phyloP scores from a whole-genome alignment of 2,329 filamentous ascomycete species.

The Colletotrichum orchidophilum region DNA sequence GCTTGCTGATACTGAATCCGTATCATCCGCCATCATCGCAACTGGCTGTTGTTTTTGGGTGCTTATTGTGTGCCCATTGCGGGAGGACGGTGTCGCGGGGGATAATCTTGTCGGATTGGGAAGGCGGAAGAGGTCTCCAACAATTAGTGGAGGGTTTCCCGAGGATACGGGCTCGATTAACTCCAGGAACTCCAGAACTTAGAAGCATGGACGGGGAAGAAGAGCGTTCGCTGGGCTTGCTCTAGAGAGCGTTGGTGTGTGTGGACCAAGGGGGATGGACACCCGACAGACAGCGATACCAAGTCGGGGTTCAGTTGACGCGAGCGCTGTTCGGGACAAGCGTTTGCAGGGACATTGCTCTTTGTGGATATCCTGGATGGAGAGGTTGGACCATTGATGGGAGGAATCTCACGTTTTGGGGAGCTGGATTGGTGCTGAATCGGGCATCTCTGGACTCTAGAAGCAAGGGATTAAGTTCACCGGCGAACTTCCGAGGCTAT shows the following conservation, averaged over 20 bases:
- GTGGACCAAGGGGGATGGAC: neutral
- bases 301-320: neutral
- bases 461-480: neutral
- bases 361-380: neutral
- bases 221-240: neutral
- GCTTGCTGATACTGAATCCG: conserved; percentile 17
- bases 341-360: neutral
- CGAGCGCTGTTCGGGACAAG: neutral
- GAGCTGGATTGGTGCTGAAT: too few relatives aligned
- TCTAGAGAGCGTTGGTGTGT: neutral
- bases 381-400: neutral
- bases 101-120: conserved; percentile 34
- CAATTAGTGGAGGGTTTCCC: conserved; percentile 14
- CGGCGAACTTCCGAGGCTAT: neutral
- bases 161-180: conserved; percentile 16
- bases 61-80: conserved; percentile 5
- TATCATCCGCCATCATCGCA: conserved; percentile 27
- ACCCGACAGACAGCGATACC: neutral
- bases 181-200: neutral
- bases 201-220: neutral
- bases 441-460: too few relatives aligned
- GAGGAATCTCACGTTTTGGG: neutral
- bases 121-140: conserved; percentile 22
- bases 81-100: conserved; percentile 7
- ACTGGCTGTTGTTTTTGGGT: neutral